Evolutionary conservation across 2,329 filamentous ascomycete species (phyloP).

Genomic region (Ophiostoma ulmi): DNA sequence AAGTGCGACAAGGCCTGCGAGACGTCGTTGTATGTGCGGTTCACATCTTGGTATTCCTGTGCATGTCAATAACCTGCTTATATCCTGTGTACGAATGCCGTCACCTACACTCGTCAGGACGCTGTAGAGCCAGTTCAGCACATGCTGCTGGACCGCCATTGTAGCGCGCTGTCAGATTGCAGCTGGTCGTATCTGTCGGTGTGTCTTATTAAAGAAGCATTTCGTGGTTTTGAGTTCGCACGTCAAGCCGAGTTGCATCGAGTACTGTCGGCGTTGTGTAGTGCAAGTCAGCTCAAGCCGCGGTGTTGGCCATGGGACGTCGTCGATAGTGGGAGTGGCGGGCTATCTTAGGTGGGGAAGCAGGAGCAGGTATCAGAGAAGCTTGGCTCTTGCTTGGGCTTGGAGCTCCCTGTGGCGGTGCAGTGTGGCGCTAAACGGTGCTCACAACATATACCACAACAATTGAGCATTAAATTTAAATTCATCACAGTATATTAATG

Average conservation of each 20-base stretch:
- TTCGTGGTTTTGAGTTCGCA: neutral
- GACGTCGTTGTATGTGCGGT: slow-evolving; percentile 87
- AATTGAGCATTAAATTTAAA: neutral
- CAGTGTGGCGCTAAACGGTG: slow-evolving; percentile 4
- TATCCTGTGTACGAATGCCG: neutral
- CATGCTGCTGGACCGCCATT: slow-evolving; percentile 77
- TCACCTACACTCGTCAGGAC: slow-evolving; percentile 67
- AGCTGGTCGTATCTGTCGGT: neutral
- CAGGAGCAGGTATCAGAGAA: neutral
- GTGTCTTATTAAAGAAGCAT: neutral
- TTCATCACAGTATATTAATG: neutral
- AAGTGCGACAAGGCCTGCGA: slow-evolving; percentile 75
- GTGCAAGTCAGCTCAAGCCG: neutral
- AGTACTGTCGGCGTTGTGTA: neutral
- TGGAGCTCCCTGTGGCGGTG: slow-evolving; percentile 16
- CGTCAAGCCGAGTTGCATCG: neutral
- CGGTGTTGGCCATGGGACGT: slow-evolving; percentile 28
- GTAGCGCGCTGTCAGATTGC: slow-evolving; percentile 5
- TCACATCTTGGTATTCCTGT: slow-evolving; percentile 89
- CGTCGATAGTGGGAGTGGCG: slow-evolving; percentile 13
- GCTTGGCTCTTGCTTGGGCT: slow-evolving; percentile 2
- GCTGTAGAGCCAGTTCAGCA: slow-evolving; percentile 93
- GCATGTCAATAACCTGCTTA: neutral
- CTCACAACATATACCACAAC: neutral
- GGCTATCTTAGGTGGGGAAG: slow-evolving; percentile 14